Base-by-base conservation (phyloP, 2,329 filamentous ascomycete genomes). In the Trichoderma gracile region DNA sequence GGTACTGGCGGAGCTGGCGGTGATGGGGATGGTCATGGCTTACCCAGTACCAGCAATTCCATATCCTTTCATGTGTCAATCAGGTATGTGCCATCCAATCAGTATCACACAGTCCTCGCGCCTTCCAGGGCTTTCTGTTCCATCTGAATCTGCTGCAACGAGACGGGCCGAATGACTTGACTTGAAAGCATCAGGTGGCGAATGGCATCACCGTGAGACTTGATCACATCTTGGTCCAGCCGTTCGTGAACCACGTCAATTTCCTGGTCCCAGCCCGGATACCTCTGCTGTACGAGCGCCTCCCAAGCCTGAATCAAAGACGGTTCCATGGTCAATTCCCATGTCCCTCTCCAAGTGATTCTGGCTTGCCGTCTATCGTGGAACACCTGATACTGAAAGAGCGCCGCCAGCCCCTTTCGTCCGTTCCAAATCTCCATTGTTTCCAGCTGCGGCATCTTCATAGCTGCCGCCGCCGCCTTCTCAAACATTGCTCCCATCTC, bases 381-480 rank as follows among this genome's bases (percentile, higher is more conserved):
- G 27, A 17, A 57, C 10, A 25, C 60, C 33, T 68, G 56, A 61
- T 69, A 73, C 27, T 66, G 65, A 14, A 73, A 73, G 25, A 73
- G 66, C 61, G 67, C 66, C 3, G 69, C 70, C 54, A 72, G 12
- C 1, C 68, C 68, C 47, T 57, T 25, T 65, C 63, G 54, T 15
- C 73, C 73, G 63, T 76, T 75, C 74, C 73, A 77, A 49, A 76
- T 68, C 54, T 76, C 72, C 71, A 76, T 70, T 38, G 66, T 72
- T 57, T 71, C 38, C 25, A 74, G 69, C n/a, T 67, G 67, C 19
- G 73, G 72, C 74, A 76, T 77, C 46, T 67, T 70, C 9, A 47
- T 52, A 10, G 67, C 69, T 6, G 68, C 71, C n/a, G 55, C 65
- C 14, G 71, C 73, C 0, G 73, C 74, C 27, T 57, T 63, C 55